These are phyloP conservation scores for Pseudoscleropodium purum DNA, from an alignment of 225 moss, liverwort and hornwort species.

Conservation along the genomic window DNA sequence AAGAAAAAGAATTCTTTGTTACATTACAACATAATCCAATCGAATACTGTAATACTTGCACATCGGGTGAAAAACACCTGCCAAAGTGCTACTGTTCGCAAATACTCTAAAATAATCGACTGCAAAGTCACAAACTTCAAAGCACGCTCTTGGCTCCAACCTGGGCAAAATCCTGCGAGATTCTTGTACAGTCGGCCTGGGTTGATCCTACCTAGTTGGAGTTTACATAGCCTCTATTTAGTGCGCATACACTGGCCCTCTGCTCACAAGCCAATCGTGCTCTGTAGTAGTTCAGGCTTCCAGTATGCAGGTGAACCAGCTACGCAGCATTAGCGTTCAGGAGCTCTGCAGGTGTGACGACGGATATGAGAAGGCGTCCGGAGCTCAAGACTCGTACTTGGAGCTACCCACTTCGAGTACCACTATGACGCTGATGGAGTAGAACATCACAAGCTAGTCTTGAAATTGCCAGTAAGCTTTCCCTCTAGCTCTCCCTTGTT, in stretches of 20 bases:
- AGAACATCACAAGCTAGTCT: not conserved
- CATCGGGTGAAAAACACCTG: not conserved
- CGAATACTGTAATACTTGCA: not conserved
- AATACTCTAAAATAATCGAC: not conserved
- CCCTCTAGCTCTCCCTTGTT: no score
- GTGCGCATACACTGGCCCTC: not conserved
- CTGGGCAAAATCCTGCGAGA: not conserved
- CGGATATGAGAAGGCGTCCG: not conserved
- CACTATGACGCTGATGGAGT: not conserved
- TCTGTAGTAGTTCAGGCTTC: not conserved
- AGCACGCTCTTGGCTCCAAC: not conserved
- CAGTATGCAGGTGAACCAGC: not conserved
- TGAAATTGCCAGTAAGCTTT: not conserved
- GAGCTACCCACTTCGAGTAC: not conserved
- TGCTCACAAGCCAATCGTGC: not conserved
- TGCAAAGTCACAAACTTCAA: conserved; percentile 3
- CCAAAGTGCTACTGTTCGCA: not conserved
- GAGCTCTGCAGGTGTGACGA: not conserved
- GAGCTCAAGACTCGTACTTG: not conserved
- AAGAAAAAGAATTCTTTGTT: no score
- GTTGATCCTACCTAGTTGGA: not conserved
- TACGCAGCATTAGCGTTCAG: not conserved
- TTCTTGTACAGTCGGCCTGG: not conserved
- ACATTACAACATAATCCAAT: not conserved
- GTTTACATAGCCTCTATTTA: not conserved